Evolutionary conservation across 1,284 basidiomycete genomes (phyloP), one percentile per base, ranked within the genome.

Genomic region (Mycosarcoma mackinlayi): DNA sequence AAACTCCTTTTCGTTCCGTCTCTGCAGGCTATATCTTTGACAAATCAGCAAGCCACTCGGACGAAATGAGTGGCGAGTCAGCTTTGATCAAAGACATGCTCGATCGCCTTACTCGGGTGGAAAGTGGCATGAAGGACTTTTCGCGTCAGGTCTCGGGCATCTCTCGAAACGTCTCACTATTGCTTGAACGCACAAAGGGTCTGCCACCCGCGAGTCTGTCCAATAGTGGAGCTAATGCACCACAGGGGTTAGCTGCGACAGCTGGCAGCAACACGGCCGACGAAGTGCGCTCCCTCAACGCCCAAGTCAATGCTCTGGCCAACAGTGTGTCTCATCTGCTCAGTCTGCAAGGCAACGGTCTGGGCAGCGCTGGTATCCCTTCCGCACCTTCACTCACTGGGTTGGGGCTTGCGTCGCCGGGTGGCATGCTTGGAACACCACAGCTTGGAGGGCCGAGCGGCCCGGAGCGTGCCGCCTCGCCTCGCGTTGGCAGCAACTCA

Each of bases 121-220:
- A 93, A 83, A 85, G 86, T 57, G 86, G 88, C 3, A 87, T 88
- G 31, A 86, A 88, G 40, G 89, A 92, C 74, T 88, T 93, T 45
- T 89, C 90, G 75, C 87, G 88, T 7, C 89, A 92, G 73, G 85
- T 93, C 34, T 85, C 85, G 7, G 90, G 91, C 75, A 85, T 93
- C 42, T 87, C 89, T 63, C 87, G 88, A 76, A 92, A 92, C 84
- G 87, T 93, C 52, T 88, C 89, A 77, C 78, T 92, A 13, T 85
- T 93, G 50, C 85, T 92, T 35, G 91, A 92, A 62, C 87, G 89
- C 34, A 78, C 73, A 42, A 63, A 65, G 44, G 54, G 38, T 23
- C 53, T 71, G 4, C 57, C 63, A 6, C 63, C 56, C 1, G 30
- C 51, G 8, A 68, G 61, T 41, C 69, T 72, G 18, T 61, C 57